Evolutionary conservation across 2,329 filamentous ascomycete species (phyloP).

Genomic region (Alternaria viburni): DNA sequence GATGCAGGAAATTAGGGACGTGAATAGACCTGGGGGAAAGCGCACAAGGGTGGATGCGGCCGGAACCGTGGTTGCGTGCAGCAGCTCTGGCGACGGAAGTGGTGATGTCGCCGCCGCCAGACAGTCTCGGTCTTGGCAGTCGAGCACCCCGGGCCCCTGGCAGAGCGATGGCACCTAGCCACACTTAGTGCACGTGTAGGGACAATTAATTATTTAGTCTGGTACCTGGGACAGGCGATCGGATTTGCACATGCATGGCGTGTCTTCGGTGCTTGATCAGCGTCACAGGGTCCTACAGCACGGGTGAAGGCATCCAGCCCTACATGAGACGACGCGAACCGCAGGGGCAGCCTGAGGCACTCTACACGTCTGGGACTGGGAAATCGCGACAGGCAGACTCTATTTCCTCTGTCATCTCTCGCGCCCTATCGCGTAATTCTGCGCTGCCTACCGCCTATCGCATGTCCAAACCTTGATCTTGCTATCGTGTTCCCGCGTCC

Average conservation of each 20-base stretch:
- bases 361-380: not conserved
- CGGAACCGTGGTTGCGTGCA: constrained; percentile 4
- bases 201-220: not conserved
- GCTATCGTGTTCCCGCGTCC: constrained; percentile 17
- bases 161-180: constrained; percentile 3
- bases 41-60: not conserved
- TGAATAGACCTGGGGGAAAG: not conserved
- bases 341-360: constrained; percentile 12
- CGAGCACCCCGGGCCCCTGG: constrained; percentile 6
- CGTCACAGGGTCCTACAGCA: not conserved
- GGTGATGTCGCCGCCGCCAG: constrained; percentile 9
- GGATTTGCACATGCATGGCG: not conserved
- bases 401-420: not conserved
- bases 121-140: constrained; percentile 4
- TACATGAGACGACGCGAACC: not conserved
- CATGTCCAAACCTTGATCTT: constrained; percentile 19
- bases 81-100: constrained; percentile 1
- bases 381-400: not conserved
- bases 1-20: not conserved
- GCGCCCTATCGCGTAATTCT: not conserved
- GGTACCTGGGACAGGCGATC: not conserved
- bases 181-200: not conserved
- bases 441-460: not conserved
- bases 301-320: not conserved
- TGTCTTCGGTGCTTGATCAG: not conserved